phyloP scores from a whole-genome alignment of 2,329 filamentous ascomycete genomes.

The Elsinoe batatas region DNA sequence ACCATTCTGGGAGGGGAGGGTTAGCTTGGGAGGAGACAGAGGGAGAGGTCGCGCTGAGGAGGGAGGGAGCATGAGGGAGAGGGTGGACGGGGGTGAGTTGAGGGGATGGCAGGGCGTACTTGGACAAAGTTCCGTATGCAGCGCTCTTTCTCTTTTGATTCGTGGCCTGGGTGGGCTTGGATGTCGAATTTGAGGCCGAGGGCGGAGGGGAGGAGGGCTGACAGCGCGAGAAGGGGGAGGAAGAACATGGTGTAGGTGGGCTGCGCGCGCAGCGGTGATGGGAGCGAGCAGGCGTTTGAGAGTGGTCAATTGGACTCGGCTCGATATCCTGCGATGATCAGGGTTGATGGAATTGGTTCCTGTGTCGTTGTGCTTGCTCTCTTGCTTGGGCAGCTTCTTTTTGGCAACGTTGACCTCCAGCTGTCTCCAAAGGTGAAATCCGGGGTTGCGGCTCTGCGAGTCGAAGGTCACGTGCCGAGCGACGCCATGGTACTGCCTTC shows the following conservation, averaged over 20 bases:
- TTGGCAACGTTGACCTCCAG: background rate
- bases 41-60: background rate
- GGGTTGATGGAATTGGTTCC: no score
- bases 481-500: no score
- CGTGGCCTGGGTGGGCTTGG: constrained; percentile 54
- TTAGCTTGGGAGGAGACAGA: background rate
- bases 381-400: background rate
- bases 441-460: background rate
- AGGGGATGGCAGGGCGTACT: background rate
- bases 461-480: background rate
- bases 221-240: constrained; percentile 28
- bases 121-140: constrained; percentile 95
- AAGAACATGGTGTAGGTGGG: constrained; percentile 16
- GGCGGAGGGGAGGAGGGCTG: constrained; percentile 32
- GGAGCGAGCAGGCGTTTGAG: background rate
- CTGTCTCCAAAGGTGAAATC: background rate
- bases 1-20: constrained; percentile 46
- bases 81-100: background rate
- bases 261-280: constrained; percentile 1
- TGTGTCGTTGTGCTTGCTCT: no score
- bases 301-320: background rate
- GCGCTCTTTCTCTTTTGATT: constrained; percentile 59
- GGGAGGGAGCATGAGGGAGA: background rate
- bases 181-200: constrained; percentile 90
- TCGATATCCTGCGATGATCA: background rate